phyloP scores from a whole-genome alignment of 441 rosid species.

The Mallotus repandus region DNA sequence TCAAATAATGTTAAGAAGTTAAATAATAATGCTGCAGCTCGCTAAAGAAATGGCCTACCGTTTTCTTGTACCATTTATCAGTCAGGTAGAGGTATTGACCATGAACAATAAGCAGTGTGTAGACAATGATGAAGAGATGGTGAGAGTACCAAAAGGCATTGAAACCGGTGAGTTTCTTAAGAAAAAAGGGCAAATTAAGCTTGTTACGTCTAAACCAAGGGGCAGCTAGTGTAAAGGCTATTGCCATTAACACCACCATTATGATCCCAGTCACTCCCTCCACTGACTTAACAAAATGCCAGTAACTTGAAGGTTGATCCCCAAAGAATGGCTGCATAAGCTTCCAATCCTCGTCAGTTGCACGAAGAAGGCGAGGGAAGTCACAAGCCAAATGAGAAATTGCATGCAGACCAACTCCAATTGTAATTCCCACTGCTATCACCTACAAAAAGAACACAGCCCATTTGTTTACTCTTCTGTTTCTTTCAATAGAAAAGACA shows the following conservation, averaged over 20 bases:
- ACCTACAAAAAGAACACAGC: conserved; percentile 31
- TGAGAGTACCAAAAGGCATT: conserved; percentile 98
- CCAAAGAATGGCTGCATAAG: conserved; percentile 63
- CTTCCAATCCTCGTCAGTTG: conserved; percentile 60
- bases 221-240: conserved; percentile 81
- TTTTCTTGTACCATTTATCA: conserved; percentile 76
- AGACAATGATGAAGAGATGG: conserved; percentile 79
- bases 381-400: conserved; percentile 79
- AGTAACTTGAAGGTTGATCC: conserved; percentile 63
- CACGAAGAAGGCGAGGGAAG: conserved; percentile 65
- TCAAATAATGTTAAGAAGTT: not conserved
- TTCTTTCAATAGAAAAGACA: not conserved
- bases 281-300: conserved; percentile 77
- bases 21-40: too few species aligned
- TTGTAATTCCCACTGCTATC: conserved; percentile 60
- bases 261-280: conserved; percentile 81
- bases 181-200: conserved; percentile 60
- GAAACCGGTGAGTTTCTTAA: conserved; percentile 84
- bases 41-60: conserved; percentile 40
- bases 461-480: not conserved
- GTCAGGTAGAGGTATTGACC: conserved; percentile 71
- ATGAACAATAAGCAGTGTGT: conserved; percentile 73
- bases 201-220: conserved; percentile 86
- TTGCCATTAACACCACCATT: conserved; percentile 82
- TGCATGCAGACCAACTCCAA: conserved; percentile 73